phyloP scores from a whole-genome alignment of 306 rosid genomes.

The Lupinus albus region DNA sequence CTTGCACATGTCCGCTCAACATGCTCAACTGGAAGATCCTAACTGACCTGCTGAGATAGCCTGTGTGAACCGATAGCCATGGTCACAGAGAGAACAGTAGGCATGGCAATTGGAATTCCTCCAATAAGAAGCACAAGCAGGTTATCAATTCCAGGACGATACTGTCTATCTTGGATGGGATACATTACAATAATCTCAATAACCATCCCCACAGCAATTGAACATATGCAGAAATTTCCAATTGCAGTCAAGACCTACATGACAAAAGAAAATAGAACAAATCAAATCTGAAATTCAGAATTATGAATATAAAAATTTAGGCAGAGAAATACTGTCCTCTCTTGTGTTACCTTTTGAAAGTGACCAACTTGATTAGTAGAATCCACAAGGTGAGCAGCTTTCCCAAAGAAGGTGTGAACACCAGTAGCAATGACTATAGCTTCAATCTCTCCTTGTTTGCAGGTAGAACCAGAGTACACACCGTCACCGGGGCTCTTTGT shows the following conservation, averaged over 20 bases:
- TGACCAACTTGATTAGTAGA: slow-evolving; percentile 97
- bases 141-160: slow-evolving; percentile 97
- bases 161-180: slow-evolving; percentile 86
- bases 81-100: slow-evolving; percentile 96
- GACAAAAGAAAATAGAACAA: slow-evolving; percentile 19
- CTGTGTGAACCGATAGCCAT: slow-evolving; percentile 99
- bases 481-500: slow-evolving; percentile 98
- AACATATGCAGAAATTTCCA: slow-evolving; percentile 97
- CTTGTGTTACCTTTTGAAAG: slow-evolving; percentile 77
- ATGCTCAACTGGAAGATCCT: slow-evolving; percentile 31
- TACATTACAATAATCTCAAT: slow-evolving; percentile 91
- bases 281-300: slow-evolving; percentile 24
- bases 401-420: slow-evolving; percentile 95
- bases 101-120: slow-evolving; percentile 99
- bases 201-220: slow-evolving; percentile 94
- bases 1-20: slow-evolving; percentile 12
- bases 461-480: slow-evolving; percentile 94
- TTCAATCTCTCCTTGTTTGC: slow-evolving; percentile 98
- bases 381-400: slow-evolving; percentile 98
- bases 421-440: slow-evolving; percentile 98
- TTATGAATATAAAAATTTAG: neutral
- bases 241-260: slow-evolving; percentile 92
- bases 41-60: slow-evolving; percentile 86
- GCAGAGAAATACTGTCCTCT: neutral
- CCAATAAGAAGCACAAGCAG: slow-evolving; percentile 97